A percentile compares a stretch with the other conserved stretches of the same genome.
phyloP scores from a whole-genome alignment of 2,329 filamentous ascomycete genomes.

The Stemphylium vesicarium region DNA sequence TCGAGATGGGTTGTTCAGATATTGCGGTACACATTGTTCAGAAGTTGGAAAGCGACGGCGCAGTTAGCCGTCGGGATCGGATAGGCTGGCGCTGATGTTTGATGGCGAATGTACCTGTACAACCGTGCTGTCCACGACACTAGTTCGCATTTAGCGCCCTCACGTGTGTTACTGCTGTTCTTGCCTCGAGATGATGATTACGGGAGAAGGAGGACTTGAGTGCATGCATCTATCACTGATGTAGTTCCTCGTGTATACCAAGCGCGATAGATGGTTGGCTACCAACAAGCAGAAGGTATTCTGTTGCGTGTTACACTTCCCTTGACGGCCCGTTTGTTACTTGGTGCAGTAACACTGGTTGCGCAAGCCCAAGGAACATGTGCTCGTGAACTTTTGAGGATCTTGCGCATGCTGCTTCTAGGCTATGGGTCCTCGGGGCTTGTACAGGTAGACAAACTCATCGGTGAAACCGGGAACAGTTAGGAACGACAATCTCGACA shows the following conservation, averaged over 20 bases:
- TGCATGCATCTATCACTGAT: background rate
- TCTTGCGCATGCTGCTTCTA: background rate
- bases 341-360: conserved; percentile 7
- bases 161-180: conserved; percentile 7
- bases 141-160: conserved; percentile 1
- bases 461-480: background rate
- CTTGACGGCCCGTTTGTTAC: conserved; percentile 13
- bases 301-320: conserved; percentile 8
- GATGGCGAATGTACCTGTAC: background rate
- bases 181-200: background rate
- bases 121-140: conserved; percentile 6
- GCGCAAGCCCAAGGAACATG: background rate
- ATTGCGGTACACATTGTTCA: background rate
- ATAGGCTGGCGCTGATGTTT: background rate
- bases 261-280: conserved; percentile 11
- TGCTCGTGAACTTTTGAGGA: background rate
- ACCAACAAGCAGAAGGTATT: background rate
- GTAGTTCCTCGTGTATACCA: conserved; percentile 1
- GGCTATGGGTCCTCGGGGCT: background rate
- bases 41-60: background rate
- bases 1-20: background rate
- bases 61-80: background rate
- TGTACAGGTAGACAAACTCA: background rate
- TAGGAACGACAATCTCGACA: background rate
- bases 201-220: background rate